A percentile compares a stretch with the other conserved stretches of the same genome.
Conservation (phyloP, 2,329 filamentous ascomycete genomes). For the Verticillium nonalfalfae region DNA sequence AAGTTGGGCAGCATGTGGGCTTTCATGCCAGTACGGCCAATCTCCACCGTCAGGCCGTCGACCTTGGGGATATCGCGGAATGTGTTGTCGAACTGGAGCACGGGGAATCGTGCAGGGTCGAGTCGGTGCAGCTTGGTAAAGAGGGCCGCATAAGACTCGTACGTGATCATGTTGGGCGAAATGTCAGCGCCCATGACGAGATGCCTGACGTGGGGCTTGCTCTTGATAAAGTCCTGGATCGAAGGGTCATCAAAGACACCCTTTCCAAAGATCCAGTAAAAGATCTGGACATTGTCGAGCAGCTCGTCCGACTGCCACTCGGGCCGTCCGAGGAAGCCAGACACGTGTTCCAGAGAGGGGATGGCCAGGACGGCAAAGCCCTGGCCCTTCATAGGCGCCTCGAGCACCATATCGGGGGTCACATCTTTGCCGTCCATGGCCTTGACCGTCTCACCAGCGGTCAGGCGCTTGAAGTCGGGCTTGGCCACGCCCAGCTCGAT, state of each 20-base stretch:
- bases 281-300: constrained; percentile 58
- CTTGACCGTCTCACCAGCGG: constrained; percentile 55
- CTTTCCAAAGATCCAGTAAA: constrained; percentile 78
- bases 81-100: constrained; percentile 61
- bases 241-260: constrained; percentile 56
- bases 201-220: constrained; percentile 59
- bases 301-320: constrained; percentile 65
- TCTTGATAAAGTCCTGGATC: constrained; percentile 64
- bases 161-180: constrained; percentile 67
- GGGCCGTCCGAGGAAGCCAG: constrained; percentile 58
- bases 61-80: constrained; percentile 9
- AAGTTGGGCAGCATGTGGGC: constrained; percentile 41
- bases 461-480: constrained; percentile 52
- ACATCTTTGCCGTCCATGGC: constrained; percentile 61
- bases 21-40: constrained; percentile 36
- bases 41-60: constrained; percentile 13
- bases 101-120: constrained; percentile 65
- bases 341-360: constrained; percentile 63
- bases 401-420: constrained; percentile 83
- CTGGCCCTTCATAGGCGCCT: constrained; percentile 55
- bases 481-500: constrained; percentile 55
- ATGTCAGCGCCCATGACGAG: constrained; percentile 69
- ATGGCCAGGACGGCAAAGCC: constrained; percentile 79
- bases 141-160: constrained; percentile 61
- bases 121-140: constrained; percentile 65